These are phyloP conservation scores for Apophysomyces trapeziformis DNA, from an alignment of 371 early-diverging fungal species.

Conservation along the genomic window DNA sequence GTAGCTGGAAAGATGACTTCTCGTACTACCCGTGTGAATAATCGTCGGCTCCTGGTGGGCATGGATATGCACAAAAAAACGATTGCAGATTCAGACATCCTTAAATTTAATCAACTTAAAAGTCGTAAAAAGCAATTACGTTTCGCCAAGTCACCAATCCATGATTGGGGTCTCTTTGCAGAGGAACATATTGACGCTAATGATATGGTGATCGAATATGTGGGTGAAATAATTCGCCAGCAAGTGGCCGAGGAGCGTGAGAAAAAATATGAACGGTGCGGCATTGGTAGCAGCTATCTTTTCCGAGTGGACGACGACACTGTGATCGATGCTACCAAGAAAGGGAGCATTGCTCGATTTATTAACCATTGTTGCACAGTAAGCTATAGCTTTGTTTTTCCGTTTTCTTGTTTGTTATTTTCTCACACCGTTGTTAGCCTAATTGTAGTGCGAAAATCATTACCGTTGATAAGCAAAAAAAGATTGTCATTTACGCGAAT, in stretches of 20 bases:
- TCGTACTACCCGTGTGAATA: slow-evolving; percentile 65
- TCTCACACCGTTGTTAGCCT: slow-evolving; percentile 62
- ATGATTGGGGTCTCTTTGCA: slow-evolving; percentile 97
- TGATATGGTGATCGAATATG: slow-evolving; percentile 98
- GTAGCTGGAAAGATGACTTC: slow-evolving; percentile 51
- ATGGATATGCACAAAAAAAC: slow-evolving; percentile 52
- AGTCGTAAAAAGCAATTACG: slow-evolving; percentile 85
- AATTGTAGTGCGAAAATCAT: slow-evolving; percentile 97
- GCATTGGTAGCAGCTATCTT: slow-evolving; percentile 94
- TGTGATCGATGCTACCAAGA: slow-evolving; percentile 98
- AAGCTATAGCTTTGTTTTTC: slow-evolving; percentile 27
- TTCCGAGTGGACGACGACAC: slow-evolving; percentile 96
- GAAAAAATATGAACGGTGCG: slow-evolving; percentile 85
- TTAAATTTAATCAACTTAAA: slow-evolving; percentile 90
- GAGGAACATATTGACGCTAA: slow-evolving; percentile 86
- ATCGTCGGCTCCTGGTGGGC: slow-evolving; percentile 64
- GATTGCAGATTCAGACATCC: slow-evolving; percentile 66
- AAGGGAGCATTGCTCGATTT: slow-evolving; percentile 96
- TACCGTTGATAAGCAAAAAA: slow-evolving; percentile 83
- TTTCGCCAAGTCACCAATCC: slow-evolving; percentile 91
- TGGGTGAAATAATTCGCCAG: slow-evolving; percentile 97
- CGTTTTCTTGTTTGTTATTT: slow-evolving; percentile 4
- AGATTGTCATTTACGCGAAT: slow-evolving; percentile 93
- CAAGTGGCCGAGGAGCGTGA: slow-evolving; percentile 97
- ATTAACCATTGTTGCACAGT: slow-evolving; percentile 98